Percentiles rank a stretch among this genome's conserved stretches.
Conservation (phyloP, 805 yeast species). For the Candida piceae region DNA sequence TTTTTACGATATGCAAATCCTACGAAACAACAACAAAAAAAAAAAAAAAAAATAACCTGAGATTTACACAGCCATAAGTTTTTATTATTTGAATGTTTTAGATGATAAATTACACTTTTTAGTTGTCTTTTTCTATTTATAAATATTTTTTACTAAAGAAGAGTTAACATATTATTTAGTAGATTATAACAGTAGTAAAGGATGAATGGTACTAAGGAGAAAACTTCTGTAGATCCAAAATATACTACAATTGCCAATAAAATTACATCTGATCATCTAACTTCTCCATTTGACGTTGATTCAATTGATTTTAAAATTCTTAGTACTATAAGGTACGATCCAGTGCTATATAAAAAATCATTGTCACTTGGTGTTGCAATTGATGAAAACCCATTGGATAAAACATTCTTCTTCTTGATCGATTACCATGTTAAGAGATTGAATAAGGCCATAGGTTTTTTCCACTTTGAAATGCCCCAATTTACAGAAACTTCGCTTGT, state of each 20-base stretch:
- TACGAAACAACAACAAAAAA: too few species aligned
- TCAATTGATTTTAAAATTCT: slow-evolving; percentile 45
- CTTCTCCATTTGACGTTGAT: slow-evolving; percentile 12
- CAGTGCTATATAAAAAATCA: slow-evolving; percentile 46
- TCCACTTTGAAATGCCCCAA: slow-evolving; percentile 36
- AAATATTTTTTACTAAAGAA: too few species aligned
- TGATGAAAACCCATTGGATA: slow-evolving; percentile 20
- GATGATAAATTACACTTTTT: too few species aligned
- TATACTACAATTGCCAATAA: neutral
- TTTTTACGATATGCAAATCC: too few species aligned
- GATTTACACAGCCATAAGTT: too few species aligned
- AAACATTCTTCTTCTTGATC: slow-evolving; percentile 51
- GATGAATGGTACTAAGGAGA: too few species aligned
- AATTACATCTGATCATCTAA: slow-evolving; percentile 3
- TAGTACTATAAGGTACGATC: slow-evolving; percentile 75
- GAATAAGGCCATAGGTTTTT: slow-evolving; percentile 47
- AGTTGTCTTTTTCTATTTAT: too few species aligned
- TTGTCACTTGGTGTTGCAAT: too few species aligned
- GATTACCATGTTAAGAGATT: slow-evolving; percentile 61
- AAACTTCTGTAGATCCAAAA: neutral
- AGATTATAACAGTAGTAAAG: too few species aligned
- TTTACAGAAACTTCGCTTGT: slow-evolving; percentile 41
- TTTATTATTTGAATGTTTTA: too few species aligned
- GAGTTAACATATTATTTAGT: too few species aligned
- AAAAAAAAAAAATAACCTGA: too few species aligned